These are phyloP conservation scores for Herpetospermum pedunculosum DNA, from an alignment of 306 rosid genomes.

Conservation along the genomic window DNA sequence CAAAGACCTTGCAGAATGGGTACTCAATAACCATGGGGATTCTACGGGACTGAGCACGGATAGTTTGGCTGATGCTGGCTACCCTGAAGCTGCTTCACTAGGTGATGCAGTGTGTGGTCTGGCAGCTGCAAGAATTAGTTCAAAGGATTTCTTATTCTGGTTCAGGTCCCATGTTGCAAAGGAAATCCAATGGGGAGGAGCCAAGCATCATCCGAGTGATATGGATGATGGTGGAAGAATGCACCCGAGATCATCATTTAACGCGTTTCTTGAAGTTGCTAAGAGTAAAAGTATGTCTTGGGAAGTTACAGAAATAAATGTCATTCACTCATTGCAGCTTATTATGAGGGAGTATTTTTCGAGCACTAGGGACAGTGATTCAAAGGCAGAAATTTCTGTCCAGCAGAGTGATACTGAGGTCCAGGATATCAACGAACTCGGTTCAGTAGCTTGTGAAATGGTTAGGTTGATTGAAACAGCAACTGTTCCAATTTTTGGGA, in stretches of 20 bases:
- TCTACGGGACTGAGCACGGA: constrained; percentile 73
- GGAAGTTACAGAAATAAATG: constrained; percentile 68
- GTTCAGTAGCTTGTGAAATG: constrained; percentile 74
- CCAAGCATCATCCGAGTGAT: constrained; percentile 63
- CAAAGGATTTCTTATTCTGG: constrained; percentile 75
- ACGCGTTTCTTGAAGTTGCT: constrained; percentile 61
- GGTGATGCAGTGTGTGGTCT: constrained; percentile 74
- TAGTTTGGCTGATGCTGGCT: constrained; percentile 67
- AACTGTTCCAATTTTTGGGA: constrained; percentile 69
- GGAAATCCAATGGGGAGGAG: constrained; percentile 79
- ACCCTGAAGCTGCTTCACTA: constrained; percentile 54
- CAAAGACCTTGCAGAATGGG: constrained; percentile 63
- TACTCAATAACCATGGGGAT: constrained; percentile 42
- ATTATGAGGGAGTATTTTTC: constrained; percentile 55
- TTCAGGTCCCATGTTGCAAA: constrained; percentile 62
- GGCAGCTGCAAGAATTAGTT: constrained; percentile 49
- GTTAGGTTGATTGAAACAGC: constrained; percentile 83
- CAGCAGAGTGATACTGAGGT: constrained; percentile 20
- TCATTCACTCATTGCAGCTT: constrained; percentile 67
- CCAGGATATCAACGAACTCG: constrained; percentile 35
- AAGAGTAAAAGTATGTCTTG: constrained; percentile 71
- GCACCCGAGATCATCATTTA: constrained; percentile 74
- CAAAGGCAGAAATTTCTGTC: constrained; percentile 15
- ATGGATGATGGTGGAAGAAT: constrained; percentile 56
- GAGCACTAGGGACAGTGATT: constrained; percentile 21